Evolutionary conservation across 345 rosid species (phyloP).

Genomic region (Hibiscus mutabilis): DNA sequence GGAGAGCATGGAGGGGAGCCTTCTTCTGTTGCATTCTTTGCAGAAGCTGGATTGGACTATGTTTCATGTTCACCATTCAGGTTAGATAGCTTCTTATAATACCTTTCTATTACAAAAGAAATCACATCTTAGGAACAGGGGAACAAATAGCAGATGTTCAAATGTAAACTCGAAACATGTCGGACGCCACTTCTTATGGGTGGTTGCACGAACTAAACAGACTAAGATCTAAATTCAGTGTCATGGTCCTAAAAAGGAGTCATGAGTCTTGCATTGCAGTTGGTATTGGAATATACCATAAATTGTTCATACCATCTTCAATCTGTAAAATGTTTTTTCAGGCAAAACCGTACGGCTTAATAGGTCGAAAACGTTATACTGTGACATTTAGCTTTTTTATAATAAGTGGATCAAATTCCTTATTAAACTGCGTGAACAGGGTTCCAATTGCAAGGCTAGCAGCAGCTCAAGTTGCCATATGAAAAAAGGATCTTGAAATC

Average conservation of each 20-base stretch:
- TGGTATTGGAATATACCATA: neutral
- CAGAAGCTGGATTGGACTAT: constrained; percentile 82
- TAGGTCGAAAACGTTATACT: too few species aligned
- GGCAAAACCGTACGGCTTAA: too few species aligned
- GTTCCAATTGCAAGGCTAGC: constrained; percentile 15
- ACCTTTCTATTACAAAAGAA: neutral
- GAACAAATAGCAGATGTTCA: neutral
- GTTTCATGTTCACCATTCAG: constrained; percentile 98
- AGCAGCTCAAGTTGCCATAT: constrained; percentile 12
- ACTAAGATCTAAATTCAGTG: neutral
- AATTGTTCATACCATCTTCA: neutral
- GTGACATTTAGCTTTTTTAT: neutral
- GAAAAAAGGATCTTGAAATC: neutral
- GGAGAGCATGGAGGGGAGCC: constrained; percentile 99
- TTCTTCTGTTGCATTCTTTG: constrained; percentile 81
- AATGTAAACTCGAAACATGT: neutral
- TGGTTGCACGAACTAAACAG: neutral
- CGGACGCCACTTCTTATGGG: neutral
- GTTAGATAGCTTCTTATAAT: constrained; percentile 18
- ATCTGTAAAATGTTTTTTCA: too few species aligned
- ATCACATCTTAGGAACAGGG: neutral
- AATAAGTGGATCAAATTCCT: neutral
- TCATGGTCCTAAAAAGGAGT: neutral
- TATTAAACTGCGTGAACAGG: neutral
- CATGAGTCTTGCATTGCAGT: neutral